Percentiles rank a stretch among this genome's conserved stretches.
Evolutionary conservation across 495 filamentous ascomycete species (phyloP).

Genomic region (Penicillium bialowiezense): DNA sequence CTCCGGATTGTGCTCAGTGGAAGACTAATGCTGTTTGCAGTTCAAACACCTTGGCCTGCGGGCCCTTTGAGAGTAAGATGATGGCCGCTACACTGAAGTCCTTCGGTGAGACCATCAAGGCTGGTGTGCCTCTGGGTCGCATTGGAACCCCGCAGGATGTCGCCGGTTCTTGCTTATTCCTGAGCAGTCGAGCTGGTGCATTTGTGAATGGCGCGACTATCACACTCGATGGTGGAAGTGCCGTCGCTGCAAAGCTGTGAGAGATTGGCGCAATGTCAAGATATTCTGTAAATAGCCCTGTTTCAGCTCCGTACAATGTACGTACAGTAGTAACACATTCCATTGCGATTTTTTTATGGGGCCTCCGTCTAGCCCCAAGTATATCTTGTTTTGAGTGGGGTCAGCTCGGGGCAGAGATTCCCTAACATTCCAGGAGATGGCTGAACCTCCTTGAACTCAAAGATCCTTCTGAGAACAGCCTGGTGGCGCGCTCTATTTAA

Average conservation of each 20-base stretch:
- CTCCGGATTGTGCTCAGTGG: neutral
- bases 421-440: neutral
- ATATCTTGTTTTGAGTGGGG: neutral
- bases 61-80: slow-evolving; percentile 82
- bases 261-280: neutral
- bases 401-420: neutral
- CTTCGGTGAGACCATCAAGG: slow-evolving; percentile 60
- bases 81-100: slow-evolving; percentile 68
- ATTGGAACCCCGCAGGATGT: slow-evolving; percentile 72
- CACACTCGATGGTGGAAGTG: slow-evolving; percentile 65
- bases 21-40: slow-evolving; percentile 18
- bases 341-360: neutral
- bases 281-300: neutral
- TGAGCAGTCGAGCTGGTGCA: slow-evolving; percentile 66
- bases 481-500: neutral
- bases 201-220: slow-evolving; percentile 80
- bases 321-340: no score
- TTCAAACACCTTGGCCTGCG: slow-evolving; percentile 70
- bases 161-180: slow-evolving; percentile 72
- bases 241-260: slow-evolving; percentile 54
- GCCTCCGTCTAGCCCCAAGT: slow-evolving; percentile 2
- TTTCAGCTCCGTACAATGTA: neutral
- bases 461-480: neutral
- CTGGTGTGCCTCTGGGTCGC: slow-evolving; percentile 63
- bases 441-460: neutral